Evolutionary conservation across 2,329 filamentous ascomycete species (phyloP).

Genomic region (Penicillium sp.): DNA sequence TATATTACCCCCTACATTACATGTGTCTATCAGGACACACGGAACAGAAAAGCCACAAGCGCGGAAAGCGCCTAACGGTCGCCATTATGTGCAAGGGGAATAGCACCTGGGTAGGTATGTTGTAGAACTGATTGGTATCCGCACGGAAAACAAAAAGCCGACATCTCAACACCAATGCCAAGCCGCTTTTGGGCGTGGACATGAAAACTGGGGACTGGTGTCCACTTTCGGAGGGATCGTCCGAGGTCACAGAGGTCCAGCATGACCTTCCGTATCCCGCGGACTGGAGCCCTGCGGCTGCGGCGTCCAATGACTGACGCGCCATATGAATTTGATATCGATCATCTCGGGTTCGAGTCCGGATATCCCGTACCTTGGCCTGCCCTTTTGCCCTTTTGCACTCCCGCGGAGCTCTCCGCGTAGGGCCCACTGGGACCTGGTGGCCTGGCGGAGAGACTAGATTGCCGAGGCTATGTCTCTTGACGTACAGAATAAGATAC

Average conservation of each 20-base stretch:
- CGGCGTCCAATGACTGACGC: conserved; percentile 24
- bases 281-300: conserved; percentile 22
- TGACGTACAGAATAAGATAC: background rate
- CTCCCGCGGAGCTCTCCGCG: conserved; percentile 14
- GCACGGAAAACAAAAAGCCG: background rate
- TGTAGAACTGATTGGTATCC: background rate
- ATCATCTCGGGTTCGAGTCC: conserved; percentile 18
- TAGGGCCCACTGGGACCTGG: conserved; percentile 3
- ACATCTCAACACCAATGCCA: background rate
- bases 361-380: conserved; percentile 16
- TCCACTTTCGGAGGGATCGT: conserved; percentile 17
- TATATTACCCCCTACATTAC: background rate
- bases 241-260: conserved; percentile 11
- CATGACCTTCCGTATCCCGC: conserved; percentile 9
- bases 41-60: conserved; percentile 13
- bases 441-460: conserved; percentile 1
- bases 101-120: background rate
- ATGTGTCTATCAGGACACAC: background rate
- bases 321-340: conserved; percentile 24
- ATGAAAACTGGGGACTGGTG: conserved; percentile 21
- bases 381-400: background rate
- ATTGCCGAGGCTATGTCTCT: conserved; percentile 4
- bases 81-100: background rate
- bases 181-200: conserved; percentile 1
- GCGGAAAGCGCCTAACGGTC: conserved; percentile 17